Evolutionary conservation across 2,329 filamentous ascomycete species (phyloP).

Genomic region (Pseudocercospora musae): DNA sequence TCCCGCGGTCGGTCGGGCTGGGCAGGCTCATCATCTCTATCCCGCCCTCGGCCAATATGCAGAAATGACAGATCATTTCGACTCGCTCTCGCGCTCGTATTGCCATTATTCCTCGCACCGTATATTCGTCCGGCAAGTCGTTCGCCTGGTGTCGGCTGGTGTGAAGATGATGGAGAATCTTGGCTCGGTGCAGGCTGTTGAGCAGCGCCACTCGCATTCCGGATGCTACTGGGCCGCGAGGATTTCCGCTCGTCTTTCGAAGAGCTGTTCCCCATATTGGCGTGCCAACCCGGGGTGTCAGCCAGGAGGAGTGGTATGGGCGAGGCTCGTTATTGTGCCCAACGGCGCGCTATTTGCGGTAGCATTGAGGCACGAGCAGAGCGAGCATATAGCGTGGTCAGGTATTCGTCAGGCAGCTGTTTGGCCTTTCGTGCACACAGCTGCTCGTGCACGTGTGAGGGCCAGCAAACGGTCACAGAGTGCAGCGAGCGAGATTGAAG

Average conservation of each 20-base stretch:
- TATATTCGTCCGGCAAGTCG: constrained; percentile 40
- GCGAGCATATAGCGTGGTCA: neutral
- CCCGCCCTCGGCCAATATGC: constrained; percentile 50
- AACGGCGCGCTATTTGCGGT: neutral
- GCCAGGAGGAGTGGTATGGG: neutral
- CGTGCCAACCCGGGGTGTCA: constrained; percentile 8
- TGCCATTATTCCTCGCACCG: constrained; percentile 42
- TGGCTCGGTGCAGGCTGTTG: constrained; percentile 25
- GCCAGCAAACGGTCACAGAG: constrained; percentile 1
- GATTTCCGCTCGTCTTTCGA: constrained; percentile 45
- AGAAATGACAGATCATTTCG: constrained; percentile 58
- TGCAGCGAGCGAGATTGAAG: neutral
- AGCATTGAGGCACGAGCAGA: constrained; percentile 11
- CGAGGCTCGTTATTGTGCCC: neutral
- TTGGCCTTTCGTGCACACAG: constrained; percentile 10
- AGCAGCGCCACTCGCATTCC: constrained; percentile 33
- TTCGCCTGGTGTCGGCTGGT: constrained; percentile 24
- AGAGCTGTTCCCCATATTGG: constrained; percentile 48
- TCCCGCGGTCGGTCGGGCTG: constrained; percentile 64
- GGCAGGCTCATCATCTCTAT: constrained; percentile 49
- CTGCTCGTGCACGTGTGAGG: constrained; percentile 8
- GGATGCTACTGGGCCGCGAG: constrained; percentile 34
- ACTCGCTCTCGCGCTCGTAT: constrained; percentile 45
- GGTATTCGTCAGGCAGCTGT: constrained; percentile 10
- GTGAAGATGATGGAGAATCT: constrained; percentile 23